A percentile compares a stretch with the other conserved stretches of the same genome.
Conservation (phyloP, 163 green algal genomes). For the Scenedesmus sp. region DNA sequence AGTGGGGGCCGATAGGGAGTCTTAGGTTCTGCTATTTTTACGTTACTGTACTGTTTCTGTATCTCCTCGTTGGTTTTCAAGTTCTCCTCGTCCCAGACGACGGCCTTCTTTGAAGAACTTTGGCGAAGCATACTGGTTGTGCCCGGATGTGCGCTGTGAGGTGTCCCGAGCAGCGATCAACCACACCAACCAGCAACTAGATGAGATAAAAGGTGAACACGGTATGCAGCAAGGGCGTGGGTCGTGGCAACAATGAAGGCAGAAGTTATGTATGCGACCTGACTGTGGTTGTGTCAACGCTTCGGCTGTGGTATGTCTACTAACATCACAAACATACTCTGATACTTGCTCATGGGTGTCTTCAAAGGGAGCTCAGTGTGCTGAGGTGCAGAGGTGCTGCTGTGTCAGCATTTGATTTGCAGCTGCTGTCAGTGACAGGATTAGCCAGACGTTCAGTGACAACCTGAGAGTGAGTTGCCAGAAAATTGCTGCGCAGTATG, state of each 20-base stretch:
- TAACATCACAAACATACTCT: not conserved
- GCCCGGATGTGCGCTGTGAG: not conserved
- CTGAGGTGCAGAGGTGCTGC: not conserved
- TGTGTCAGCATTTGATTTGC: not conserved
- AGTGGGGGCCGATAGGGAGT: conserved; percentile 67
- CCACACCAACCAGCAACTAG: not conserved
- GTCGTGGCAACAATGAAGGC: not conserved
- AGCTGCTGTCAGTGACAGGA: not conserved
- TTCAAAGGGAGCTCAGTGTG: not conserved
- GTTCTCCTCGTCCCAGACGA: conserved; percentile 62
- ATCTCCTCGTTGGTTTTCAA: conserved; percentile 52
- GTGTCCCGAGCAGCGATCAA: not conserved
- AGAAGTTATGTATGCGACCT: not conserved
- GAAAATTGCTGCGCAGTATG: too few species aligned
- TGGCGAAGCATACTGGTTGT: not conserved
- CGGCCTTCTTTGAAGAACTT: conserved; percentile 29
- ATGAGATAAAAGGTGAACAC: not conserved
- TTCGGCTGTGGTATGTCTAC: not conserved
- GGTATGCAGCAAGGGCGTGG: not conserved
- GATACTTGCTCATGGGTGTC: not conserved
- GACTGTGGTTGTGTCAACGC: not conserved
- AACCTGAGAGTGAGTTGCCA: too few species aligned
- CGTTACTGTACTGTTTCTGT: conserved; percentile 31
- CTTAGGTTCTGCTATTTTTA: conserved; percentile 70
- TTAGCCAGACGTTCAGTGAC: too few species aligned